These are phyloP conservation scores for Pseudogymnoascus sp. DNA, from an alignment of 2,329 filamentous ascomycete genomes.

Conservation along the genomic window DNA sequence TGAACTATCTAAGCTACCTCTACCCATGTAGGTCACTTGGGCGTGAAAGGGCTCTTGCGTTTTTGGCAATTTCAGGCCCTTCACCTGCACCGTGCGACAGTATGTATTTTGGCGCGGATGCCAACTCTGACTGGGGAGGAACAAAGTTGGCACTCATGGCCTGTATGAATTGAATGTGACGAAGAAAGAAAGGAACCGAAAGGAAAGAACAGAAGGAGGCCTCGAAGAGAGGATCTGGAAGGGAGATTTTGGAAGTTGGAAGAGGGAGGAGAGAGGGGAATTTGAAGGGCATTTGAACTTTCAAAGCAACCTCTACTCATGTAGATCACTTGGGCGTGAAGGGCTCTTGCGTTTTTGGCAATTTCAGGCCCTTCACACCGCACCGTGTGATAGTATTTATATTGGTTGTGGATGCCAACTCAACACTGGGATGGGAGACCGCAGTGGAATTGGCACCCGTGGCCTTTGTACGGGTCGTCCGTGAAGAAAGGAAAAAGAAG, in stretches of 20 bases:
- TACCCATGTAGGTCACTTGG: not conserved
- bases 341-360: conserved; percentile 5
- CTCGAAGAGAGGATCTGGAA: too few species aligned
- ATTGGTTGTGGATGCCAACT: not conserved
- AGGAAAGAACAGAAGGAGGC: not conserved
- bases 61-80: not conserved
- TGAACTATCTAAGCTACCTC: not conserved
- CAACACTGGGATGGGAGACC: too few species aligned
- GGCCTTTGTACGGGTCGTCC: not conserved
- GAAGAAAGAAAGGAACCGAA: not conserved
- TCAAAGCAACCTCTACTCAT: not conserved
- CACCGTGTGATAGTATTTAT: not conserved
- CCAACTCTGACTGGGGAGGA: not conserved
- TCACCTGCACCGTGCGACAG: not conserved
- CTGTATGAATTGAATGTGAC: not conserved
- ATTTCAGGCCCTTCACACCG: not conserved
- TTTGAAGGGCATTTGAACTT: not conserved
- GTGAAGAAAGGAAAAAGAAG: not conserved
- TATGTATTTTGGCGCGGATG: not conserved
- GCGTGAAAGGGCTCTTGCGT: not conserved
- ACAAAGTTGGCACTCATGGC: not conserved
- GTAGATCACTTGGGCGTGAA: not conserved
- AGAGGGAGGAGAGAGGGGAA: not conserved
- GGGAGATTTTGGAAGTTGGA: not conserved
- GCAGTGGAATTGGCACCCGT: not conserved